Base-by-base conservation (phyloP, 2,329 filamentous ascomycete species). In the Achaetomium macrosporum region DNA sequence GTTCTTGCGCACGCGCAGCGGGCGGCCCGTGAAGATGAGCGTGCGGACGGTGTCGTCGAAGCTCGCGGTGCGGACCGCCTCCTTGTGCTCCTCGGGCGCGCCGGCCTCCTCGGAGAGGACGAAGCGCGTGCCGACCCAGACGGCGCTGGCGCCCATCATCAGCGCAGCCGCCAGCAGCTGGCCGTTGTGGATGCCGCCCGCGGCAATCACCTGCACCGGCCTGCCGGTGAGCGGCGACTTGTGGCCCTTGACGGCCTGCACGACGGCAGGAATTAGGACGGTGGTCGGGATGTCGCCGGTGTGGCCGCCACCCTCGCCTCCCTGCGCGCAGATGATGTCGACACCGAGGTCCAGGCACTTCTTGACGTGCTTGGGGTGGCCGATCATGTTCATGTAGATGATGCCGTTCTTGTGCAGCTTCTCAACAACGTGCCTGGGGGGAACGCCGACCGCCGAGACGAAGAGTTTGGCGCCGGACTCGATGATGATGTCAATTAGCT, bases 301-400 rank as follows among this genome's bases (percentile, higher is more conserved):
- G 78, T 96, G 91, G 62, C 93, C 93, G 69, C 93, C 93, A 59
- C 93, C 93, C 76, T 99, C 93, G 64, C 93, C 92, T 69, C 93
- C 93, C 76, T 99, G 93, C 48, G 93, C 93, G 77, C 92, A 97
- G 76, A 99, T 97, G 65, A 99, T 87, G 73, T 99, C 93, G 63
- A 85, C 89, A 61, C 91, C 93, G 54, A 91, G 81, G 47, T 92
- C 90, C 58, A 99, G 80, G 73, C 90, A 95, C 81, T 97, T 99
- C 74, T 90, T 82, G 59, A 96, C 92, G 76, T 99, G 93, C 84
- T 99, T 99, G 68, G 93, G 92, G 80, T 99, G 93, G 62, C 93
- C 93, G 69, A 99, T 91, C 93, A 99, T 99, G 85, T 99, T 99
- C 93, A 97, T 97, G 81, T 95, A 96, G 62, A 95, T 80, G 63